A percentile compares a stretch with the other conserved stretches of the same genome.
phyloP scores from a whole-genome alignment of 1,284 basidiomycete species.

The Cystobasidiaceae sp. region DNA sequence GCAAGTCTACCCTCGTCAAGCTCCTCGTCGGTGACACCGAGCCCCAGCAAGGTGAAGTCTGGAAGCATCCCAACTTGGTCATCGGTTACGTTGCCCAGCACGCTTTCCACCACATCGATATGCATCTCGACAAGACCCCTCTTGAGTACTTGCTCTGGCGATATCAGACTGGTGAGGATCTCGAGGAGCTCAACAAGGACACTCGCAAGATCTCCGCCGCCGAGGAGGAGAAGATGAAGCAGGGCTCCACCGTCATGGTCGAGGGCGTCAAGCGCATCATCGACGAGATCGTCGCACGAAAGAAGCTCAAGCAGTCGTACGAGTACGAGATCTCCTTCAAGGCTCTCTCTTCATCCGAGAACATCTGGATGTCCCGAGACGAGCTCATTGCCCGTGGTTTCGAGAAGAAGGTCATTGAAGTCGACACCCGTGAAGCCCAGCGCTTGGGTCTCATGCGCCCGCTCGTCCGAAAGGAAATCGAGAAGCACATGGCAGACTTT shows the following conservation, averaged over 20 bases:
- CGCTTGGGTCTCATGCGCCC: constrained; percentile 91
- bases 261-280: constrained; percentile 93
- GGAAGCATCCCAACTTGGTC: constrained; percentile 99
- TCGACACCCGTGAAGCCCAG: constrained; percentile 95
- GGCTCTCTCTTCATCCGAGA: constrained; percentile 45
- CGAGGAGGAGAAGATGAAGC: constrained; percentile 94
- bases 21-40: constrained; percentile 96
- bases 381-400: constrained; percentile 95
- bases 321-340: constrained; percentile 97
- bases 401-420: constrained; percentile 88
- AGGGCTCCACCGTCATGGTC: constrained; percentile 74
- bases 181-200: constrained; percentile 92
- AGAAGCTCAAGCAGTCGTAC: constrained; percentile 99
- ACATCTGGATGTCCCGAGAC: constrained; percentile 68
- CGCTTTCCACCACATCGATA: constrained; percentile 97
- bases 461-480: constrained; percentile 93
- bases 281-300: constrained; percentile 82
- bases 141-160: constrained; percentile 99
- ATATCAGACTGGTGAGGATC: constrained; percentile 97
- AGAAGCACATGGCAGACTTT: constrained; percentile 95
- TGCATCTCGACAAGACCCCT: constrained; percentile 95
- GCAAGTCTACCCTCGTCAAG: constrained; percentile 98
- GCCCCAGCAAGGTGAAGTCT: constrained; percentile 92
- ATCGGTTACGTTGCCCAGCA: constrained; percentile 98
- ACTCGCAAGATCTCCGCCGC: constrained; percentile 79